phyloP scores from a whole-genome alignment of 441 rosid genomes.

The Macaranga tanarius region DNA sequence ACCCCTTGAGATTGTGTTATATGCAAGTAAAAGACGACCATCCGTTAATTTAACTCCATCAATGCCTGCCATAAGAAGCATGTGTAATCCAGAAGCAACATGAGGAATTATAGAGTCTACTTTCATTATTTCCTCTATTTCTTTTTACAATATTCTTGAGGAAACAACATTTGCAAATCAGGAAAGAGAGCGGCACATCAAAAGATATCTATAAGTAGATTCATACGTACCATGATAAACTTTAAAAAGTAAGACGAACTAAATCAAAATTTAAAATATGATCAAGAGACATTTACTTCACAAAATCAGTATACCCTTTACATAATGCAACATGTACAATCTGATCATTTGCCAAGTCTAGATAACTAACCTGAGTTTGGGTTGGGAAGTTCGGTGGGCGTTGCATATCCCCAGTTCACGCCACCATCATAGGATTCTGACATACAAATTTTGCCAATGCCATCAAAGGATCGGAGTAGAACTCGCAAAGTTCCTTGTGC shows the following conservation, averaged over 20 bases:
- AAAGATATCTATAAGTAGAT: not conserved
- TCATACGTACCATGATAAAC: not conserved
- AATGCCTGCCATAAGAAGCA: constrained; percentile 44
- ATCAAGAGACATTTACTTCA: not conserved
- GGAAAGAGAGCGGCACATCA: not conserved
- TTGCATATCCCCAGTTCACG: constrained; percentile 65
- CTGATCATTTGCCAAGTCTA: constrained; percentile 1
- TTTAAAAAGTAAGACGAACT: not conserved
- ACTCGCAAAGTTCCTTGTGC: constrained; percentile 59
- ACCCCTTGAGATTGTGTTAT: constrained; percentile 79
- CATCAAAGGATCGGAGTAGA: constrained; percentile 48
- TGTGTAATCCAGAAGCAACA: constrained; percentile 12
- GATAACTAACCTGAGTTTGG: constrained; percentile 76
- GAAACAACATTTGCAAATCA: not conserved
- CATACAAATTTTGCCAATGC: constrained; percentile 58
- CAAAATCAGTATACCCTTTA: not conserved
- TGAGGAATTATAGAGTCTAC: not conserved
- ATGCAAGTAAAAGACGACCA: constrained; percentile 68
- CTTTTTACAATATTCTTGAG: not conserved
- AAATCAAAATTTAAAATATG: not conserved
- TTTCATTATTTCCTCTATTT: not conserved
- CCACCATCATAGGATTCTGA: constrained; percentile 85
- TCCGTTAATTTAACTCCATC: constrained; percentile 77
- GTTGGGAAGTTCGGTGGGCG: constrained; percentile 68
- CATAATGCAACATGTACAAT: not conserved